Evolutionary conservation across 805 yeast genomes (phyloP).

Genomic region (Monosporozyma siamensis): DNA sequence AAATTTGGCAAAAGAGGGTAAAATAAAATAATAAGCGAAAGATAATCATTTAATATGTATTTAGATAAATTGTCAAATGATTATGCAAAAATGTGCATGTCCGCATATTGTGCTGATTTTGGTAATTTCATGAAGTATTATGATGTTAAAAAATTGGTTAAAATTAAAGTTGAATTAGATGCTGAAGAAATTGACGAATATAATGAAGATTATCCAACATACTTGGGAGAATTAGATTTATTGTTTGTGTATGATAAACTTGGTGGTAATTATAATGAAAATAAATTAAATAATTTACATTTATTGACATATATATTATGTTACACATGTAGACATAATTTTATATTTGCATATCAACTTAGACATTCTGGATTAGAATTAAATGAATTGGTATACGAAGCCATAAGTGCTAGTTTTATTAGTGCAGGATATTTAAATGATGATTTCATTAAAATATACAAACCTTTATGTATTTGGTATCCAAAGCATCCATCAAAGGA

Average conservation of each 20-base stretch:
- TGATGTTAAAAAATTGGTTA: not conserved
- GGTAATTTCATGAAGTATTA: not conserved
- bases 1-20: too few relatives aligned
- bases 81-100: not conserved
- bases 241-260: not conserved
- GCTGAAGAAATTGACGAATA: not conserved
- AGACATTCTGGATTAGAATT: not conserved
- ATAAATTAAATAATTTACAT: not conserved
- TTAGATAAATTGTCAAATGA: not conserved
- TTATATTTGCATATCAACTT: not conserved
- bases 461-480: constrained; percentile 1
- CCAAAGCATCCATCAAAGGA: constrained; percentile 1
- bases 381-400: not conserved
- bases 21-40: too few relatives aligned
- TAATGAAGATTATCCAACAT: not conserved
- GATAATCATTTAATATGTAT: not conserved
- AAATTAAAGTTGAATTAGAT: not conserved
- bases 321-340: constrained; percentile 1
- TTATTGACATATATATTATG: not conserved
- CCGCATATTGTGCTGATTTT: constrained; percentile 2
- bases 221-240: not conserved
- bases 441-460: not conserved
- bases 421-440: not conserved
- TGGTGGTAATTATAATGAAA: not conserved
- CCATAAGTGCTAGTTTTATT: not conserved